Evolutionary conservation across 345 rosid genomes (phyloP).

Genomic region (Citrus trifoliata): DNA sequence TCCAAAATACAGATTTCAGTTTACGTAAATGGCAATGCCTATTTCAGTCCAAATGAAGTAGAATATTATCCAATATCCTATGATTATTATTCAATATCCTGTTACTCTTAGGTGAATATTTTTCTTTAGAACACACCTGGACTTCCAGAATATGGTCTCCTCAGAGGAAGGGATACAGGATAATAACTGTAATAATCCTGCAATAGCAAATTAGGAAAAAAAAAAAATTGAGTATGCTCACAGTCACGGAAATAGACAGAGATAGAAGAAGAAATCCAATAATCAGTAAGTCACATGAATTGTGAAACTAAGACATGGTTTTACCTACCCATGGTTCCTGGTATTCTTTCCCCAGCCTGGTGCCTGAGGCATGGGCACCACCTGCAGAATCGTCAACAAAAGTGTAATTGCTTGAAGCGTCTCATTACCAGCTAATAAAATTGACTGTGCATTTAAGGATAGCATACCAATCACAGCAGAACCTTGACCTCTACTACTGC

Average conservation of each 20-base stretch:
- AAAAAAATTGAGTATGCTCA: background rate
- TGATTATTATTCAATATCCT: background rate
- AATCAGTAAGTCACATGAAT: background rate
- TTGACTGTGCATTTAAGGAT: background rate
- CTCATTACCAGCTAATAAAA: slow-evolving; percentile 1
- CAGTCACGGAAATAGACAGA: background rate
- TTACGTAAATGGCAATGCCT: background rate
- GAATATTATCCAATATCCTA: background rate
- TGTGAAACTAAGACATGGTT: slow-evolving; percentile 8
- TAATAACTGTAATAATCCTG: slow-evolving; percentile 82
- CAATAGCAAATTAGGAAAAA: slow-evolving; percentile 2
- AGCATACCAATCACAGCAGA: slow-evolving; percentile 24
- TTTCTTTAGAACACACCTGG: slow-evolving; percentile 51
- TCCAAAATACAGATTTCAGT: background rate
- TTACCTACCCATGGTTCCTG: slow-evolving; percentile 85
- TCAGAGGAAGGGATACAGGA: slow-evolving; percentile 72
- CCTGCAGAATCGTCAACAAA: slow-evolving; percentile 30
- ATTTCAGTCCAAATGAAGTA: background rate
- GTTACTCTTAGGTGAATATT: slow-evolving; percentile 2
- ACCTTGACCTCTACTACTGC: slow-evolving; percentile 22
- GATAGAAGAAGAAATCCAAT: background rate
- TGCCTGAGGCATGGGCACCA: slow-evolving; percentile 31
- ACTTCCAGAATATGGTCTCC: slow-evolving; percentile 77
- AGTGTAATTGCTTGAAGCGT: slow-evolving; percentile 11
- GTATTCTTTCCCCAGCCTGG: slow-evolving; percentile 49